A percentile compares a stretch with the other conserved stretches of the same genome.
phyloP scores from a whole-genome alignment of 352 stramenopile genomes.

The Phytopythium boreale region DNA sequence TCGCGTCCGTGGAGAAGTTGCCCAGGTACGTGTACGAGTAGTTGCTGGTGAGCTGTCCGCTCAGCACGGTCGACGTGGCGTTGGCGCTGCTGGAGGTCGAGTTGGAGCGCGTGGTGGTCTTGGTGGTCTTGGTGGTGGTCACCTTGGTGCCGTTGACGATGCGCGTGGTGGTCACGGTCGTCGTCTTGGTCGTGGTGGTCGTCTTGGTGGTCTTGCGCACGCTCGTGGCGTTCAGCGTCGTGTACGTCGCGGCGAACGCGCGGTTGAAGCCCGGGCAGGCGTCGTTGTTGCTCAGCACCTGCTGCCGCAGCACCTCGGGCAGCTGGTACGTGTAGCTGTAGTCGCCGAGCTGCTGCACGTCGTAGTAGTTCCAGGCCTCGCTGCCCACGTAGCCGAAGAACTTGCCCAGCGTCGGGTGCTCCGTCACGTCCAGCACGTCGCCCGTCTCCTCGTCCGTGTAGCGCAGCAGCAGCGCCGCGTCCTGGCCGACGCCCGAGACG shows the following conservation, averaged over 20 bases:
- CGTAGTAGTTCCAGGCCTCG: conserved; percentile 58
- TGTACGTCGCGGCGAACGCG: conserved; percentile 38
- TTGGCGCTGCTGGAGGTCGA: conserved; percentile 23
- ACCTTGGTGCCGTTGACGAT: conserved; percentile 54
- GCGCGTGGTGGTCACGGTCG: conserved; percentile 36
- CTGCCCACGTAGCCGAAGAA: conserved; percentile 58
- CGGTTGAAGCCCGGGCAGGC: conserved; percentile 55
- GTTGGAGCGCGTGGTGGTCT: conserved; percentile 31
- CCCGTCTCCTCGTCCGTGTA: conserved; percentile 30
- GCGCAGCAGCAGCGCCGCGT: conserved; percentile 36
- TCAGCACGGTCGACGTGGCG: conserved; percentile 25
- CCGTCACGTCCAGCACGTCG: conserved; percentile 40
- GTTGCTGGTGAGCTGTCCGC: conserved; percentile 26
- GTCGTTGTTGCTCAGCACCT: conserved; percentile 64
- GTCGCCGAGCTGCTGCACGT: conserved; percentile 59
- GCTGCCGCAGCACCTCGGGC: conserved; percentile 49
- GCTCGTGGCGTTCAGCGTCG: conserved; percentile 29
- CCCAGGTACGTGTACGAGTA: conserved; percentile 47
- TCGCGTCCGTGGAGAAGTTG: conserved; percentile 37
- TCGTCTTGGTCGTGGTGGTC: conserved; percentile 42
- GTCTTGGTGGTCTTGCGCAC: conserved; percentile 39
- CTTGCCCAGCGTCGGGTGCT: conserved; percentile 59
- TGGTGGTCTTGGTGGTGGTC: conserved; percentile 50
- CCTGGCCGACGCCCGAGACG: conserved; percentile 31
- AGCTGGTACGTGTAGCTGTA: conserved; percentile 76